Base-by-base conservation (phyloP, 192 early-diverging fungal species). In the Funneliformis geosporum region DNA sequence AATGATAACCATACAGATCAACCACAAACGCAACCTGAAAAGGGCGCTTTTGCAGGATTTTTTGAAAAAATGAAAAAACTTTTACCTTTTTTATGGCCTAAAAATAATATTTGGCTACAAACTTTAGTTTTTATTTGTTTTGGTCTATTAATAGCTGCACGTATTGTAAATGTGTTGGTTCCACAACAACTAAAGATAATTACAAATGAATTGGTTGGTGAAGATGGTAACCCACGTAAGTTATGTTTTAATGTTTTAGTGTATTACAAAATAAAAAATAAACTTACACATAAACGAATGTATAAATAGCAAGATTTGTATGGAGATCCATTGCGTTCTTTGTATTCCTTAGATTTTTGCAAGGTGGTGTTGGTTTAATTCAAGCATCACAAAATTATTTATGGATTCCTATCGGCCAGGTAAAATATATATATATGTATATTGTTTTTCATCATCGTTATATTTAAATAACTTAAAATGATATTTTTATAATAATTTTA, bases 351-450 rank as follows among this genome's bases (percentile, higher is more conserved):
- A 84, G 93, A 40, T 94, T 93, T 79, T 83, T 96, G 11, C 95
- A 96, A 78, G 93, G 95, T 46, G 87, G 92, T 27, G 90, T 89
- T 64, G 93, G 94, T 42, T 80, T 95, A 8, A 81, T 99, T 39
- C 92, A 92, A 68, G 92, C 93, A 4, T 55, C 90, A n/a, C 95
- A 97, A 83, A 92, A 89, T 83, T 94, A 90, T 80, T 82, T 93
- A 4, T 99, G 98, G 98, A 93, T 98, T 65, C 97, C 96, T 3
- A 92, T 99, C 10, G 92, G 93, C 18, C 96, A 98, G 38, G 67
- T 69, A 69, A 69, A 42, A 18, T 10, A 43, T 1, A 69, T n/a
- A 18, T 38, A 39, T 21, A 40, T 38, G 0, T 18, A 16, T 38
- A 10, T 12, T 38, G 11, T 4, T 43, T 9, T 42, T 18, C 18